Evolutionary conservation across 225 moss, liverwort and hornwort genomes (phyloP).

Genomic region (Physcomitrium patens): DNA sequence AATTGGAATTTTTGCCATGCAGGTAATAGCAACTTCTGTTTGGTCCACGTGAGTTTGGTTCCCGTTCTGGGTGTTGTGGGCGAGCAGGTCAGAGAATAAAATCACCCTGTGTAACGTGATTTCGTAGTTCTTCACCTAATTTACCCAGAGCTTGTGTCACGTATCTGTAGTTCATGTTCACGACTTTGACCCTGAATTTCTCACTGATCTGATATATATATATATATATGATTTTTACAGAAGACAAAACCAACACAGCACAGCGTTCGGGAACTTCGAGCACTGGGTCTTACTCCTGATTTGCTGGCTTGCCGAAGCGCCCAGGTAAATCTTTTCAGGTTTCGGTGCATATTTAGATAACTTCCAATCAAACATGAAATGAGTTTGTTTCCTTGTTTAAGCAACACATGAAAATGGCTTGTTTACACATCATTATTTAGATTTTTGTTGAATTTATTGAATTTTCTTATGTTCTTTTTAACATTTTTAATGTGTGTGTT

Average conservation of each 20-base stretch:
- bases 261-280: slow-evolving; percentile 89
- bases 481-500: slow-evolving; percentile 24
- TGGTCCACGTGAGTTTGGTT: slow-evolving; percentile 83
- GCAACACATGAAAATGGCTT: not conserved
- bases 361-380: not conserved
- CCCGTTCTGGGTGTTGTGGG: slow-evolving; percentile 82
- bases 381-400: not conserved
- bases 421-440: not conserved
- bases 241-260: slow-evolving; percentile 97
- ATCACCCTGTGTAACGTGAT: not conserved
- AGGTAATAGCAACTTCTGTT: slow-evolving; percentile 75
- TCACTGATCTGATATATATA: slow-evolving; percentile 16
- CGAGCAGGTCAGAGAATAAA: slow-evolving; percentile 64
- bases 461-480: not conserved
- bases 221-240: slow-evolving; percentile 37
- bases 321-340: slow-evolving; percentile 52
- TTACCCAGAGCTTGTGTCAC: not conserved
- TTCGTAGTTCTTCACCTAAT: slow-evolving; percentile 15
- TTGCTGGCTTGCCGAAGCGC: slow-evolving; percentile 90
- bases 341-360: not conserved
- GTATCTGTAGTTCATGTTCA: not conserved
- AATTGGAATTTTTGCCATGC: slow-evolving; percentile 18
- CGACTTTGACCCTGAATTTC: not conserved
- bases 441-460: not conserved
- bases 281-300: slow-evolving; percentile 80